Evolutionary conservation across 257 asterid species (phyloP), one percentile per base, ranked within the genome.

Genomic region (Thymus quinquecostatus): DNA sequence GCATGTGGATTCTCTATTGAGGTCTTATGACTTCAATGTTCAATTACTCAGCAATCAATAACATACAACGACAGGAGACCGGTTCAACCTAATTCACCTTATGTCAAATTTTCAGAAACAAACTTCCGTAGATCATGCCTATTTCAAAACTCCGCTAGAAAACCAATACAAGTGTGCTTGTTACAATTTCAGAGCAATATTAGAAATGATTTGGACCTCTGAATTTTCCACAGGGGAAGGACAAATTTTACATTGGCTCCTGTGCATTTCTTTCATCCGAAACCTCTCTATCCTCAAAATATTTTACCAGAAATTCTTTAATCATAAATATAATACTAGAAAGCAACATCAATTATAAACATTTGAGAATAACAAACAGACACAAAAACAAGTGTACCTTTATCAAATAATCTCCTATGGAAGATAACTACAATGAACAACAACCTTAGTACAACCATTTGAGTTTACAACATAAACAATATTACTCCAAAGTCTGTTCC

Each of bases 381-480:
- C 73, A 68, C 3, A 27, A 29, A 34, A 11, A 45, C 66, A 56
- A n/a, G 44, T 40, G 56, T 55, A 63, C 27, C 72, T 13, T 67
- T 9, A 5, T 36, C 29, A 36, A 3, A 21, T 41, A 40, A 40
- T 12, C 3, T 21, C 13, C 5, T 8, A 8, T 54, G 0, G n/a
- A 55, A 55, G n/a, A 55, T 29, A 55, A 9, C 61, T 12, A 55
- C 43, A 69, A 14, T 13, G n/a, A 41, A 12, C 2, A 69, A 43
- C 12, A 48, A 43, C 27, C 34, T 21, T 60, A 57, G 4, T 8
- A 57, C 11, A 43, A 29, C 45, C 36, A 21, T 5, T n/a, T 44
- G 45, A 67, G 21, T 21, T 21, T 53, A 14, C 33, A 51, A 36
- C 14, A 28, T 27, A 4, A 69, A 4, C 27, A 11, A 44, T 10